phyloP scores from a whole-genome alignment of 768 basidiomycete species.

The Dendrothele bispora region DNA sequence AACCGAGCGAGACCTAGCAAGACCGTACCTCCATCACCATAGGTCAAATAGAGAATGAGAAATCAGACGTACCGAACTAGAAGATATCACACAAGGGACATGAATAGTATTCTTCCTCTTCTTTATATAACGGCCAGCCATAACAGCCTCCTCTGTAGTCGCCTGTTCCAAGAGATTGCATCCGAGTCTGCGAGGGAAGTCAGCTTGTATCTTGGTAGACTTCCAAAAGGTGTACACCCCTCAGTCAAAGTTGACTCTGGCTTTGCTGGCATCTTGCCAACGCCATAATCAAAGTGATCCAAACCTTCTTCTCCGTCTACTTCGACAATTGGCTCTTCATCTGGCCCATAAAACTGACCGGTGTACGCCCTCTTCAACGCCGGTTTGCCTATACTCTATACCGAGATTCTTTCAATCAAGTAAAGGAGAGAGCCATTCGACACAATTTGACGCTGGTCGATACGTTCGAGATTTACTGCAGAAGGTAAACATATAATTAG shows the following conservation, averaged over 20 bases:
- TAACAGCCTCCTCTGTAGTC: constrained; percentile 67
- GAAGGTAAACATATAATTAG: constrained; percentile 75
- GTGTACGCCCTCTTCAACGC: constrained; percentile 94
- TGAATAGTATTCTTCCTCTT: constrained; percentile 85
- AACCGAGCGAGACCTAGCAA: constrained; percentile 76
- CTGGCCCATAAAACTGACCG: constrained; percentile 77
- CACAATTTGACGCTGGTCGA: constrained; percentile 98
- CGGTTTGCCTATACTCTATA: constrained; percentile 92
- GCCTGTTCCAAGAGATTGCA: constrained; percentile 85
- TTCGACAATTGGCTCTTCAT: constrained; percentile 38
- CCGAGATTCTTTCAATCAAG: constrained; percentile 99
- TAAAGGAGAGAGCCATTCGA: constrained; percentile 89
- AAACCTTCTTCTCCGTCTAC: constrained; percentile 31
- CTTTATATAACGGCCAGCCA: constrained; percentile 5
- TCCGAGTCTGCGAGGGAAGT: constrained; percentile 58
- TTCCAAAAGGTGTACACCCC: constrained; percentile 91
- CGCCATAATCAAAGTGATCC: constrained; percentile 56
- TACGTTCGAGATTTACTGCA: constrained; percentile 85
- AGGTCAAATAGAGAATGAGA: constrained; percentile 46
- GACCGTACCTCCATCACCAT: constrained; percentile 89
- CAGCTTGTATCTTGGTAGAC: constrained; percentile 78
- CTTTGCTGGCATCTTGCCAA: constrained; percentile 67
- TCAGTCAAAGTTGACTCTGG: constrained; percentile 80
- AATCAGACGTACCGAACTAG: constrained; percentile 2
- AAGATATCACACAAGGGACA: constrained; percentile 83